Evolutionary conservation across 2,329 filamentous ascomycete genomes (phyloP), one percentile per base, ranked within the genome.

Genomic region (Aspergillus tamarii): DNA sequence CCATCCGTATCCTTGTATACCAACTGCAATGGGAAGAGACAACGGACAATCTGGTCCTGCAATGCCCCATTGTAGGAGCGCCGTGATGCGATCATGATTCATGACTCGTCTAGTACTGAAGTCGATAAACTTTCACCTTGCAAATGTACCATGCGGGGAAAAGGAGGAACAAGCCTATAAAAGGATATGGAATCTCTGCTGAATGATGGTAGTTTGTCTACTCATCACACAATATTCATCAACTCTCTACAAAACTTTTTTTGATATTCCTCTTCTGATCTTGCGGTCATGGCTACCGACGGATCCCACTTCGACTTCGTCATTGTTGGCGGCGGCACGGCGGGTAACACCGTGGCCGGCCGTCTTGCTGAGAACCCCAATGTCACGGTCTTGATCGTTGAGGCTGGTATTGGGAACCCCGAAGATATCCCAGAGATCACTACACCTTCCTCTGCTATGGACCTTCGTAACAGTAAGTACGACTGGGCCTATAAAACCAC

Each of bases 401-500:
- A 79, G 60, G 76, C 76, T 4, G 77, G 76, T 30, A 66, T 72
- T 54, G 77, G 78, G 63, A 84, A 86, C 68, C 80, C 85, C 0
- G 72, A 79, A 26, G 76, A 85, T 19, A 71, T 85, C 32, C 78
- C 82, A 5, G 80, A 82, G 12, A 88, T 89, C 72, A 84, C 80
- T 5, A 88, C 86, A 1, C 87, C 87, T 1, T 82, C 84, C 2
- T 74, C 77, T 9, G 87, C 86, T 23, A 84, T 89, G 68, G 80
- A 83, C 4, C 81, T 88, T 0, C 83, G 86, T n/a, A 81, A 80
- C 26, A 85, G 83, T 72, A 74, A 87, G 69, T 83, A 87, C 67
- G 87, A 89, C 73, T 88, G 85, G 85, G 79, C 79, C 0, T 89
- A 88, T 75, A 88, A 89, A 77, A 85, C 85, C 1, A 88, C 85